Evolutionary conservation across 768 basidiomycete species (phyloP).

Genomic region (Strobilomyces echinocephalus): DNA sequence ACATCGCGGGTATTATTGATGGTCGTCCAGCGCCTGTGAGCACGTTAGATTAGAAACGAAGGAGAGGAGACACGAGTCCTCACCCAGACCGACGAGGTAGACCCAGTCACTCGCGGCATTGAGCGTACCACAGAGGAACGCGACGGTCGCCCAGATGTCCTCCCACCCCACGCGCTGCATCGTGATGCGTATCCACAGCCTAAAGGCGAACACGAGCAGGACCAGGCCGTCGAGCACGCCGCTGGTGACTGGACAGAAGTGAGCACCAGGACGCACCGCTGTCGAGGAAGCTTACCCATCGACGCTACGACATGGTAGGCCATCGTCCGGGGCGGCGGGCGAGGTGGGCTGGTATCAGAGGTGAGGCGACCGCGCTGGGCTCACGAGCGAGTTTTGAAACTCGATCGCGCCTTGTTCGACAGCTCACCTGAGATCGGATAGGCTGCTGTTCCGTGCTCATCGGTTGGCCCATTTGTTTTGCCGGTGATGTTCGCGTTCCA

Average conservation of each 20-base stretch:
- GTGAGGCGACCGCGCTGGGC: not conserved
- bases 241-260: conserved; percentile 3
- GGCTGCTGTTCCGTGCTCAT: not conserved
- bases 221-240: conserved; percentile 2
- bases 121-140: conserved; percentile 11
- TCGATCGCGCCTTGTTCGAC: not conserved
- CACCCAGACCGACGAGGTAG: conserved; percentile 1
- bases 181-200: conserved; percentile 18
- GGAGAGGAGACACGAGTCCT: not conserved
- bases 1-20: conserved; percentile 1
- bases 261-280: not conserved
- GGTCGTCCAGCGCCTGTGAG: not conserved
- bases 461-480: not conserved
- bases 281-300: not conserved
- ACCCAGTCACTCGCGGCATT: conserved; percentile 8
- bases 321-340: conserved; percentile 1
- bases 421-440: not conserved
- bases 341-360: not conserved
- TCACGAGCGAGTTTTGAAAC: not conserved
- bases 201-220: conserved; percentile 13
- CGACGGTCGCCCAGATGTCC: conserved; percentile 17
- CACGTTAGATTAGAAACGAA: not conserved
- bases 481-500: not conserved
- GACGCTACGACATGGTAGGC: not conserved
- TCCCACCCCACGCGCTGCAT: conserved; percentile 21